Evolutionary conservation across 441 rosid genomes (phyloP).

Genomic region (Erodium chrysanthum): DNA sequence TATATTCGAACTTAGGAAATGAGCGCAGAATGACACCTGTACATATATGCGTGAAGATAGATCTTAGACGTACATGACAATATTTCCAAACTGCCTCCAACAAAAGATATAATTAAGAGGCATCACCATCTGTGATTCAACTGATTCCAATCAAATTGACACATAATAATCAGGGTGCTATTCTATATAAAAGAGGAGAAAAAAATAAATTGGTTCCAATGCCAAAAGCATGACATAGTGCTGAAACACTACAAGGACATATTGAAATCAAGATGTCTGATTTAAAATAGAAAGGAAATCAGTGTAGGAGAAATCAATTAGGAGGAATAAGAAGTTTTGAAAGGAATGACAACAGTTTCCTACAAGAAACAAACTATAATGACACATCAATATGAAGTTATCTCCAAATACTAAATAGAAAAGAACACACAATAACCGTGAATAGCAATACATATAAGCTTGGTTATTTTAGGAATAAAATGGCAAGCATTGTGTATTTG

Average conservation of each 20-base stretch:
- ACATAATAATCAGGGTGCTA: conserved; percentile 23
- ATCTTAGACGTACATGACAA: conserved; percentile 60
- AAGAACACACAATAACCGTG: not conserved
- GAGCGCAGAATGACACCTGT: conserved; percentile 82
- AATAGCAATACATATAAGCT: not conserved
- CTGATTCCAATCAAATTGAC: conserved; percentile 41
- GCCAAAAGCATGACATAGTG: conserved; percentile 3
- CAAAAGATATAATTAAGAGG: conserved; percentile 60
- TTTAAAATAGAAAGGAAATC: not conserved
- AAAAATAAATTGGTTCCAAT: conserved; percentile 14
- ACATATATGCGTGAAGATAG: conserved; percentile 63
- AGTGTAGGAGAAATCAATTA: not conserved
- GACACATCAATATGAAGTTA: not conserved
- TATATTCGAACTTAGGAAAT: conserved; percentile 30
- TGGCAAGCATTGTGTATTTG: not conserved
- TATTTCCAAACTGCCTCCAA: conserved; percentile 74
- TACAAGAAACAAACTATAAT: not conserved
- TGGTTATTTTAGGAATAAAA: not conserved
- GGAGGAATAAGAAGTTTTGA: not conserved
- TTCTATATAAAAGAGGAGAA: conserved; percentile 19
- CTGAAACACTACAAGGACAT: not conserved
- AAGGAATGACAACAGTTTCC: not conserved
- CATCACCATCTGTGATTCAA: conserved; percentile 63
- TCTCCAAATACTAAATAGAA: not conserved
- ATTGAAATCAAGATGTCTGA: not conserved